Evolutionary conservation across 202 grass and related monocot species (phyloP).

Genomic region (Carex arenaria): DNA sequence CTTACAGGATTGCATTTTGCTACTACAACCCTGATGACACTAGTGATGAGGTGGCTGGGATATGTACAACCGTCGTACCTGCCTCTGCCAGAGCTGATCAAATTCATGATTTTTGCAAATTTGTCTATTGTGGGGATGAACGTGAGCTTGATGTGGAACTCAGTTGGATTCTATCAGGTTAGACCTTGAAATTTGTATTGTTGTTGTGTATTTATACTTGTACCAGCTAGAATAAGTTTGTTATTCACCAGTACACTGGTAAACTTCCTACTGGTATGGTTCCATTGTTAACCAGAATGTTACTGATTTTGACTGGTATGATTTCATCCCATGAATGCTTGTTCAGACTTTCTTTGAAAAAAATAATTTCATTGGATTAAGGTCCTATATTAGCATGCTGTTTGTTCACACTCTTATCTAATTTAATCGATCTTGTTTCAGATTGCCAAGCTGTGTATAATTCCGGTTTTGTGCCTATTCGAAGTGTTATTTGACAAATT

Average conservation of each 20-base stretch:
- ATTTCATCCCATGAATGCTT: background rate
- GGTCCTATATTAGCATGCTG: background rate
- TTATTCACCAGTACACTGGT: background rate
- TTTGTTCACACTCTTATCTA: background rate
- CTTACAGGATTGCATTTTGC: constrained; percentile 63
- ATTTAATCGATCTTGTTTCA: constrained; percentile 17
- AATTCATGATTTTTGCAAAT: constrained; percentile 59
- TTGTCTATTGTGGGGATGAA: constrained; percentile 73
- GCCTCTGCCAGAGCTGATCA: constrained; percentile 43
- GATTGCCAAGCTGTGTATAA: constrained; percentile 62
- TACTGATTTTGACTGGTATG: background rate
- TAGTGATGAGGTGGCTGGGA: constrained; percentile 50
- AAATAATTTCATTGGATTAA: background rate
- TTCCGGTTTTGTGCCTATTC: constrained; percentile 55
- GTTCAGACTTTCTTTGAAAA: background rate
- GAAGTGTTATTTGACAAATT: constrained; percentile 58
- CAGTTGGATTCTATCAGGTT: constrained; percentile 73
- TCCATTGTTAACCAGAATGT: background rate
- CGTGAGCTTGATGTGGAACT: constrained; percentile 75
- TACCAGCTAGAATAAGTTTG: background rate
- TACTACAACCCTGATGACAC: constrained; percentile 53
- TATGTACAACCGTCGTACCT: constrained; percentile 54
- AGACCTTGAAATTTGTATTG: background rate
- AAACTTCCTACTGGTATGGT: background rate
- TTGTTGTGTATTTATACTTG: background rate